These are phyloP conservation scores for Leccinum huronense DNA, from an alignment of 1,284 basidiomycete species.

Conservation along the genomic window DNA sequence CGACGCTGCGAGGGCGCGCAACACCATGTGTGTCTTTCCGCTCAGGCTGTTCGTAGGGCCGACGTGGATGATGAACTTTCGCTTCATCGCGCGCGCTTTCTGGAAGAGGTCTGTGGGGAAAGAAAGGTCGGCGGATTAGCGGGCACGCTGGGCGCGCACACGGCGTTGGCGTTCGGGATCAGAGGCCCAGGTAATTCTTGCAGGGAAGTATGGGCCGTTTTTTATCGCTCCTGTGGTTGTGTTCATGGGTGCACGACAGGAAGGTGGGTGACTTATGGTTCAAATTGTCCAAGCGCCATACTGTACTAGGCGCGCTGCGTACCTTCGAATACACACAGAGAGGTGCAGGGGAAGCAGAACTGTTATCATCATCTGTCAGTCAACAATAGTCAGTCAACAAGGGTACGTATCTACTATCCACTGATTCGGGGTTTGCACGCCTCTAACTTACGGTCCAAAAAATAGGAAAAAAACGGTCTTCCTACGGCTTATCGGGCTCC, in stretches of 20 bases:
- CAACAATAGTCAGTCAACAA: too few species aligned
- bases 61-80: constrained; percentile 92
- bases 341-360: too few species aligned
- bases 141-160: constrained; percentile 22
- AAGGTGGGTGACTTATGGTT: constrained; percentile 34
- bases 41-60: constrained; percentile 86
- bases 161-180: constrained; percentile 27
- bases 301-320: neutral
- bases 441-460: too few species aligned
- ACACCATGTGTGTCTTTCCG: constrained; percentile 93
- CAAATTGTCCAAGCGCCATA: neutral
- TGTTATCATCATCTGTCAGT: too few species aligned
- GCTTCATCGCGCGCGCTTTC: constrained; percentile 44
- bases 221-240: too few species aligned
- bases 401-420: too few species aligned
- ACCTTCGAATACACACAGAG: neutral
- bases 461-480: neutral
- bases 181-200: constrained; percentile 38
- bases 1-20: constrained; percentile 83
- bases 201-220: too few species aligned
- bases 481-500: neutral
- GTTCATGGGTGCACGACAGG: too few species aligned
- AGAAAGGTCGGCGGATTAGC: constrained; percentile 38
- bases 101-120: constrained; percentile 37
- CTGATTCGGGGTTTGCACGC: too few species aligned